These are phyloP conservation scores for Debaryomyces fabryi DNA, from an alignment of 1,139 yeast genomes.

Conservation along the genomic window DNA sequence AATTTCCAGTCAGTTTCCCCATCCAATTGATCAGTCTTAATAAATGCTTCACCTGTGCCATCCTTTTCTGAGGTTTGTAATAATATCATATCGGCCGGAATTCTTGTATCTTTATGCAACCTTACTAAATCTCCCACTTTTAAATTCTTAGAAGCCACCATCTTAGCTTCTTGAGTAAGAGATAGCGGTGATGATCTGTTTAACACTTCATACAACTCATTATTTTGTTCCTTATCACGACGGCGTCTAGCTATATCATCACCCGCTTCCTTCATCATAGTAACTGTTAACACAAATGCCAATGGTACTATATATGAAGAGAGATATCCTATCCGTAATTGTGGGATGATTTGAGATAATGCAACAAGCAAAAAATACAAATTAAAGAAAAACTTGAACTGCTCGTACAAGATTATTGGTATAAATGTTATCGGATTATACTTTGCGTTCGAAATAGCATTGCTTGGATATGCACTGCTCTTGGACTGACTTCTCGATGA, in stretches of 20 bases:
- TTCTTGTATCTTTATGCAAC: conserved; percentile 77
- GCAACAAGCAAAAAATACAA: conserved; percentile 91
- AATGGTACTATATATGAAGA: conserved; percentile 93
- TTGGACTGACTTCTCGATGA: conserved; percentile 38
- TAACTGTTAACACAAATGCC: conserved; percentile 87
- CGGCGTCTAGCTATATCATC: conserved; percentile 91
- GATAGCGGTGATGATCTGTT: conserved; percentile 29
- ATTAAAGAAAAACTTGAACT: conserved; percentile 95
- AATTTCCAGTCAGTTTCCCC: conserved; percentile 99
- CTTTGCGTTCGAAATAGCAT: conserved; percentile 91
- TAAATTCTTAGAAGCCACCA: conserved; percentile 64
- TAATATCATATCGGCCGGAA: conserved; percentile 91
- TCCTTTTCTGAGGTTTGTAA: conserved; percentile 77
- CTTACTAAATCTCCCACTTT: conserved; percentile 87
- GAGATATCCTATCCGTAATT: conserved; percentile 86
- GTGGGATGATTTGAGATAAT: conserved; percentile 90
- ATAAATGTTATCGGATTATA: conserved; percentile 86
- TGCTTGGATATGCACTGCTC: conserved; percentile 56
- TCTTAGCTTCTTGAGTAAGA: conserved; percentile 32
- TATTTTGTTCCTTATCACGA: conserved; percentile 87
- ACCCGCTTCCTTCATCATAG: conserved; percentile 94
- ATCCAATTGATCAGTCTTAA: conserved; percentile 95
- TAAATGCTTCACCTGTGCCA: conserved; percentile 81
- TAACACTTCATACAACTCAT: conserved; percentile 76
- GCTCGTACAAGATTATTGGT: conserved; percentile 89